Evolutionary conservation across 805 yeast genomes (phyloP), one percentile per base, ranked within the genome.

Genomic region (Debaryomyces prosopidis): DNA sequence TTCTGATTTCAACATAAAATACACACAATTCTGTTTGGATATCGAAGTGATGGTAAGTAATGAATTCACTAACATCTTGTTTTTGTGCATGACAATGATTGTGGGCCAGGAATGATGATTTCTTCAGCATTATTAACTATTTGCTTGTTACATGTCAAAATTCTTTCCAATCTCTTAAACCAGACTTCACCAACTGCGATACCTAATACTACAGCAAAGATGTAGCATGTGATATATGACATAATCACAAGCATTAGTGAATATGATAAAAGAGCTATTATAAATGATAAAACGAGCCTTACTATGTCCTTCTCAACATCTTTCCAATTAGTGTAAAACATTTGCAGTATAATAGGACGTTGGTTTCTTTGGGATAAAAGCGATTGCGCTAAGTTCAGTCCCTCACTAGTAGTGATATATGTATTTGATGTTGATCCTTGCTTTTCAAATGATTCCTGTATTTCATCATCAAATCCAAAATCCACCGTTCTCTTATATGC

Each of bases 211-310:
- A 82, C 80, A 3, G 85, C 89, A 63, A 84, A 84, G 58, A 84
- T 80, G 52, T 84, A 84, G 0, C 77, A 62, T 31, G 82, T 49
- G 9, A 81, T 74, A 57, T 71, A 83, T 40, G 81, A 72, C 89
- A 84, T 84, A 3, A 83, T 82, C 10, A 79, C 87, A 60, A 84
- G 68, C 89, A 84, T 84, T 55, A 84, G 62, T 40, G 80, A 80
- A 57, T 81, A 84, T 14, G 85, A 81, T 34, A 84, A 51, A 75
- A 82, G 70, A 8, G 84, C 81, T 3, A 82, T 71, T n/a, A 76
- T 58, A 50, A 84, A 80, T 4, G 80, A 71, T n/a, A 84, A 43
- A 0, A 74, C 9, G n/a, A 80, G 60, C 54, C 88, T 69, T 5
- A 81, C 63, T 2, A 75, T 35, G 60, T 84, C 88, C 57, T 79